A percentile compares a stretch with the other conserved stretches of the same genome.
Evolutionary conservation across 352 stramenopile genomes (phyloP).

Genomic region (Globisporangium paroecandrum): DNA sequence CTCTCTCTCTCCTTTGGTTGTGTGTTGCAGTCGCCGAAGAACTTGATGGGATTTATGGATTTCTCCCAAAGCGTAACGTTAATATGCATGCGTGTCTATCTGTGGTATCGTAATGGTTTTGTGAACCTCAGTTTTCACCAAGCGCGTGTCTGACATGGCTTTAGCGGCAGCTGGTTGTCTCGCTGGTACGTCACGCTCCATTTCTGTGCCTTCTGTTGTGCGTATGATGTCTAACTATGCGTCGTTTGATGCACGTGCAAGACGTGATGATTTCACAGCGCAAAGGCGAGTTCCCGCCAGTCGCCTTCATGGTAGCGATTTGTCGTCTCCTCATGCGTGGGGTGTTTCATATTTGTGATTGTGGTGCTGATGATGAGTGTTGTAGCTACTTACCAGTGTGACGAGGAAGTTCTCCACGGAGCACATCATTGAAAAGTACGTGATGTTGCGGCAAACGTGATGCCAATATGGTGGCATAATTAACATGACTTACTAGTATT

Average conservation of each 20-base stretch:
- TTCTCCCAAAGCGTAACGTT: slow-evolving; percentile 37
- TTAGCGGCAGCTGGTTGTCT: slow-evolving; percentile 51
- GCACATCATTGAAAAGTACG: slow-evolving; percentile 44
- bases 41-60: slow-evolving; percentile 50
- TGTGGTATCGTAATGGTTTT: neutral
- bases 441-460: neutral
- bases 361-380: neutral
- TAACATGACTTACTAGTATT: neutral
- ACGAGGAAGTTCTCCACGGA: slow-evolving; percentile 39
- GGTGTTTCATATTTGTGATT: neutral
- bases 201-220: neutral
- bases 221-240: neutral
- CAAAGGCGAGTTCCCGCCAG: slow-evolving; percentile 60
- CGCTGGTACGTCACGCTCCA: slow-evolving; percentile 27
- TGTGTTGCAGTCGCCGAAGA: slow-evolving; percentile 44
- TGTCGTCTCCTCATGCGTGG: neutral
- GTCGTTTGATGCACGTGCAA: slow-evolving; percentile 19
- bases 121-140: neutral
- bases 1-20: neutral
- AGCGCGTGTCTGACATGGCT: neutral
- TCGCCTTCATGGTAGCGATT: slow-evolving; percentile 56
- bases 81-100: neutral
- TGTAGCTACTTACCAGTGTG: slow-evolving; percentile 13
- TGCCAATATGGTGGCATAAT: neutral
- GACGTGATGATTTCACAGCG: slow-evolving; percentile 79